These are phyloP conservation scores for Coemansia sp. DNA, from an alignment of 192 early-diverging fungal species.

Conservation along the genomic window DNA sequence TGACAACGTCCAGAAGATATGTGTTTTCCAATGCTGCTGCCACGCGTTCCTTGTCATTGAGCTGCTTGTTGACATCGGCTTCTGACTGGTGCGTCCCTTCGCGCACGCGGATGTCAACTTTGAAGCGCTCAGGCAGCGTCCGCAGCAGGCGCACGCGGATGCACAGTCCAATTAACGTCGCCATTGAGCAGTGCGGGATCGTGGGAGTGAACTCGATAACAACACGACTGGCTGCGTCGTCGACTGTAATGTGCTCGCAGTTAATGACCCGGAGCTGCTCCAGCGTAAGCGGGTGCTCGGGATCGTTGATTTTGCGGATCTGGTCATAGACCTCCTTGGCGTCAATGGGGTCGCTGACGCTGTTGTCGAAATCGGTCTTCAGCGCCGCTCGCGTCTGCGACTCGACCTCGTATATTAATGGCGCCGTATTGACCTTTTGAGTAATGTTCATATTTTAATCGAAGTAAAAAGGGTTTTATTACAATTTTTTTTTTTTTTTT, in stretches of 20 bases:
- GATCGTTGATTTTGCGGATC: conserved; percentile 95
- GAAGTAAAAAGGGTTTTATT: neutral
- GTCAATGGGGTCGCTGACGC: conserved; percentile 73
- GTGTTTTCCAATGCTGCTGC: conserved; percentile 96
- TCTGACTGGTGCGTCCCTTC: conserved; percentile 97
- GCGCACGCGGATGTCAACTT: conserved; percentile 87
- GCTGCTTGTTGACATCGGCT: conserved; percentile 93
- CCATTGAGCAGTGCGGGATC: conserved; percentile 99
- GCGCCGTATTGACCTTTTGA: conserved; percentile 73
- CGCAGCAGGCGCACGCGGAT: conserved; percentile 90
- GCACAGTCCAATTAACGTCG: conserved; percentile 95
- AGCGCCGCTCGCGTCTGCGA: conserved; percentile 35
- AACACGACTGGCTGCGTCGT: conserved; percentile 67
- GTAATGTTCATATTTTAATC: conserved; percentile 44
- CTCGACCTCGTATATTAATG: conserved; percentile 72
- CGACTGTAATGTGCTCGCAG: conserved; percentile 77
- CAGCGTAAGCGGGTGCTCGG: conserved; percentile 95
- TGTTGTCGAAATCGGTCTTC: conserved; percentile 72
- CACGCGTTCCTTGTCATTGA: conserved; percentile 98
- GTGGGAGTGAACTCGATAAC: conserved; percentile 91
- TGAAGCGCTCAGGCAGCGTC: conserved; percentile 85
- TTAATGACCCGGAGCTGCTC: conserved; percentile 97
- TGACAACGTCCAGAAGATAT: conserved; percentile 92
- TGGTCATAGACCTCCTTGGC: conserved; percentile 90
- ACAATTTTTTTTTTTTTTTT: too few species aligned